A percentile compares a stretch with the other conserved stretches of the same genome.
These are phyloP conservation scores for Cercospora janseana DNA, from an alignment of 2,329 filamentous ascomycete genomes.

Conservation along the genomic window DNA sequence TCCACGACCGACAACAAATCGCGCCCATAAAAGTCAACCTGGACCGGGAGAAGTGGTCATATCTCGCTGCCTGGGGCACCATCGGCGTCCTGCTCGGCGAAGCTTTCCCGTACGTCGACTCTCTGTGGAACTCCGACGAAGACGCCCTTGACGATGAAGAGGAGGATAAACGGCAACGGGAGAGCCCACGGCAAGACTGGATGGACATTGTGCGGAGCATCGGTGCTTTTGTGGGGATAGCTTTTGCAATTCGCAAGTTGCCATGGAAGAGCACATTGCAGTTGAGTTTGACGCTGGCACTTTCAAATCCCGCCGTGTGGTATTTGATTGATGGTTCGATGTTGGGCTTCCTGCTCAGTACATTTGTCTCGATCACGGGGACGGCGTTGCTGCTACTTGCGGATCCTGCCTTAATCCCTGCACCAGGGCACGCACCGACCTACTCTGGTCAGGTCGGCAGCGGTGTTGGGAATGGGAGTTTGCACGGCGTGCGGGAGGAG, in stretches of 20 bases:
- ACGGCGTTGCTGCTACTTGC: slow-evolving; percentile 71
- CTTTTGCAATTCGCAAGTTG: slow-evolving; percentile 80
- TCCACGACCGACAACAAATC: slow-evolving; percentile 68
- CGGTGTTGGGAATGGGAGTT: slow-evolving; percentile 26
- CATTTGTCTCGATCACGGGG: slow-evolving; percentile 69
- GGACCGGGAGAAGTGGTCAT: slow-evolving; percentile 59
- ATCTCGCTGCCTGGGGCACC: slow-evolving; percentile 77
- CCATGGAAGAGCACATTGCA: slow-evolving; percentile 96
- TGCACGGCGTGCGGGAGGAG: slow-evolving; percentile 19
- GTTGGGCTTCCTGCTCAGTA: slow-evolving; percentile 77
- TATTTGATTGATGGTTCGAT: slow-evolving; percentile 90
- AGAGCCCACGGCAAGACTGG: slow-evolving; percentile 52
- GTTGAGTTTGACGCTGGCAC: slow-evolving; percentile 80
- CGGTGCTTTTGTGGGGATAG: slow-evolving; percentile 70
- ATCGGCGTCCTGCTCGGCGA: slow-evolving; percentile 75
- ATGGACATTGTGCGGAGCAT: slow-evolving; percentile 67
- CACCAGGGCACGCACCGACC: slow-evolving; percentile 53
- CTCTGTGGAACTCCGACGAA: slow-evolving; percentile 62
- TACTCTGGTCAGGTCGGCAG: slow-evolving; percentile 24
- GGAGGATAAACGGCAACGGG: slow-evolving; percentile 21
- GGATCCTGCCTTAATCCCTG: slow-evolving; percentile 74
- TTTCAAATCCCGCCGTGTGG: slow-evolving; percentile 92
- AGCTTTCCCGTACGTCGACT: slow-evolving; percentile 80
- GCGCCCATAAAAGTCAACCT: slow-evolving; percentile 61
- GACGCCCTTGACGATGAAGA: slow-evolving; percentile 32